A percentile compares a stretch with the other conserved stretches of the same genome.
Evolutionary conservation across 345 rosid species (phyloP).

Genomic region (Citrus cavaleriei): DNA sequence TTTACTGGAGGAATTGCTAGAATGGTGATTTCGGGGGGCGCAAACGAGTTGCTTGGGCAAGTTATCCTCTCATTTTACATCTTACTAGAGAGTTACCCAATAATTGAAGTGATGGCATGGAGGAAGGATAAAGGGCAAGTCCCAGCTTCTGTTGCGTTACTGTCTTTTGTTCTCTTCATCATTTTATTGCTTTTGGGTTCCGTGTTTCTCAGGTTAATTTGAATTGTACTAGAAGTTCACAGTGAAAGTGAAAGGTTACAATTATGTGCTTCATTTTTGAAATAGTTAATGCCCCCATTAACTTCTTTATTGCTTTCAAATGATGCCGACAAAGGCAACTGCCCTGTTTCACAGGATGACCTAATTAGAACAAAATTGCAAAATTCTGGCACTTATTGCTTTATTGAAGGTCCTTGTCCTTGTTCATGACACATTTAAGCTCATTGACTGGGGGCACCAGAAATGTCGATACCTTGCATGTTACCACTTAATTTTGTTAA

Average conservation of each 20-base stretch:
- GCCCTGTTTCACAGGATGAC: neutral
- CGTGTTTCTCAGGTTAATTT: neutral
- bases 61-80: conserved; percentile 21
- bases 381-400: neutral
- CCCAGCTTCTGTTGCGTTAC: neutral
- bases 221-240: neutral
- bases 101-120: conserved; percentile 21
- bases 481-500: too few relatives aligned
- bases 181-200: conserved; percentile 7
- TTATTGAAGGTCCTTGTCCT: neutral
- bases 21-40: neutral
- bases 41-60: conserved; percentile 20
- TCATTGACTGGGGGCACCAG: too few relatives aligned
- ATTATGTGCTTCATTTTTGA: neutral
- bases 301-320: neutral
- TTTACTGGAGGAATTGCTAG: conserved; percentile 15
- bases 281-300: neutral
- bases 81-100: conserved; percentile 19
- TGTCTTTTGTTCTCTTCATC: neutral
- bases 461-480: too few relatives aligned
- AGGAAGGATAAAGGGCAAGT: conserved; percentile 24
- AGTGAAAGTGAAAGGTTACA: neutral
- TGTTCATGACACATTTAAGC: neutral
- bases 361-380: neutral
- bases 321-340: neutral